Percentiles rank a stretch among this genome's conserved stretches.
These are phyloP conservation scores for Aquilaria malaccensis DNA, from an alignment of 345 rosid species.

Conservation along the genomic window DNA sequence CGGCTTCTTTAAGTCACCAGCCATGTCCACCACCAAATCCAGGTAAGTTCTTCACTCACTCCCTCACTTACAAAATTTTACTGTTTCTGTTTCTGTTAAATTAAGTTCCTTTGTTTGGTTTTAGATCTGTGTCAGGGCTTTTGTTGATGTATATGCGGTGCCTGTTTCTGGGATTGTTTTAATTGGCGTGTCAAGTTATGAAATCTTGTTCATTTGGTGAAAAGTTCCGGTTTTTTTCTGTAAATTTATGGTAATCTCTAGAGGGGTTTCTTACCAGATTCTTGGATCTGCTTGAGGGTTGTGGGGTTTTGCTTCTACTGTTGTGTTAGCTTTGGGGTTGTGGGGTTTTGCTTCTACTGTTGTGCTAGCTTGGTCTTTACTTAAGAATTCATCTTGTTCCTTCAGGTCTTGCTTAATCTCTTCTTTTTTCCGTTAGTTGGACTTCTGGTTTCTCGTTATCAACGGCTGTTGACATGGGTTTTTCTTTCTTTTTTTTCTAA, in stretches of 20 bases:
- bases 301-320: background rate
- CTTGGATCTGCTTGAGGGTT: conserved; percentile 15
- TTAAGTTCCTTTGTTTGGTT: background rate
- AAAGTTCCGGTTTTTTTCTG: conserved; percentile 10
- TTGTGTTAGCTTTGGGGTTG: background rate
- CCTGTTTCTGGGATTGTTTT: background rate
- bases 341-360: background rate
- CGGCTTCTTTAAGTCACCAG: conserved; percentile 7
- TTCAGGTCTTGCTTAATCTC: background rate
- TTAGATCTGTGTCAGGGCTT: conserved; percentile 28
- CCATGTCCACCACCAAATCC: conserved; percentile 59
- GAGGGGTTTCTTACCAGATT: background rate
- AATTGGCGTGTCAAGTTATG: too few relatives aligned
- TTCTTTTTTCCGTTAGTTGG: conserved; percentile 1
- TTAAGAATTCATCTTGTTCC: background rate
- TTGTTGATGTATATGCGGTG: background rate
- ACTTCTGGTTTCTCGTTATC: background rate
- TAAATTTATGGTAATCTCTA: conserved; percentile 2
- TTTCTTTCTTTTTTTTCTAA: conserved; percentile 4
- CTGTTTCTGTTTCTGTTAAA: background rate
- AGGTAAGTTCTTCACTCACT: conserved; percentile 30
- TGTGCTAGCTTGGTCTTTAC: background rate
- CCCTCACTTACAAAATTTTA: background rate
- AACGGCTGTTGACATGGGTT: conserved; percentile 10
- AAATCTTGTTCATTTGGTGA: conserved; percentile 1